Base-by-base conservation (phyloP, 306 rosid species). In the Acacia melanoxylon region DNA sequence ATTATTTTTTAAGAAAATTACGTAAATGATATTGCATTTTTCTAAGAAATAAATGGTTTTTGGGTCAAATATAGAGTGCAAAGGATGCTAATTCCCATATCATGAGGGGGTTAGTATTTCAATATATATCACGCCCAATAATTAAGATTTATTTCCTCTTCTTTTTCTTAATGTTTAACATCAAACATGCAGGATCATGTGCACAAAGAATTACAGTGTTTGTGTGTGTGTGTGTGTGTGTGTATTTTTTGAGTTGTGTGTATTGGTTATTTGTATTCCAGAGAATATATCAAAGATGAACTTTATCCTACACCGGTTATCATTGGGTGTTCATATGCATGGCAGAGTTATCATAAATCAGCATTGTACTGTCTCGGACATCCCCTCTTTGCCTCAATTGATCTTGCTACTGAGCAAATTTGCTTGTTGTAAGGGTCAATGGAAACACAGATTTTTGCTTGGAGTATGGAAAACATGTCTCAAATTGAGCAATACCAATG, bases 131-230 rank as follows among this genome's bases (percentile, higher is more conserved):
- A 58, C 11, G 70, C 9, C n/a, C 25, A 74, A 61, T 72, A 29
- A 58, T 56, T 45, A 61, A 9, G 66, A 72, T 59, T 31, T 61
- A n/a, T 42, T 80, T 62, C 54, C 49, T 73, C 72, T 71, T 72
- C 74, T 40, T 51, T 68, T 10, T 42, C 41, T 65, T 56, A 74
- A 74, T 31, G 33, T 25, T 42, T 45, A 17, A 51, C 22, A 19
- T 51, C 0, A 6, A 19, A 62, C 16, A 72, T 48, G 45, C 66
- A 63, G 71, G 48, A 8, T 70, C 73, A 68, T 48, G 46, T 3
- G 1, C 19, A 10, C 7, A 52, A 25, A 66, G 76, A 61, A 24
- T 83, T 41, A 56, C 61, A 67, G 12, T 48, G 19, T 48, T 3
- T 49, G 51, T 11, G 16, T 10, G 17, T 12, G 16, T 11, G 51